Conservation (phyloP, 768 basidiomycete species). For the Lactarius hatsudake region DNA sequence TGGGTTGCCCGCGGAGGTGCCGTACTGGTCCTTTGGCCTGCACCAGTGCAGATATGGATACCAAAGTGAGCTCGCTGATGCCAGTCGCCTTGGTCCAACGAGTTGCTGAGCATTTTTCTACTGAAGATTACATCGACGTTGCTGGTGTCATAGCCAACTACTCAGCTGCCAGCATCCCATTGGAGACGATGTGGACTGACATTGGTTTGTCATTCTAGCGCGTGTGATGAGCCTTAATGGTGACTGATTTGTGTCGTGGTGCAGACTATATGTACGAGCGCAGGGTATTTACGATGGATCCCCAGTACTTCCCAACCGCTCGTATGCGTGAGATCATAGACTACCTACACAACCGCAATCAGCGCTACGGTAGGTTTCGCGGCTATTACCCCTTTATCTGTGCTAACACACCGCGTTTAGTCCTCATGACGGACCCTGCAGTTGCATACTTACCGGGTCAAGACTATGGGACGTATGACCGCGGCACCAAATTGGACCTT, state of each 20-base stretch:
- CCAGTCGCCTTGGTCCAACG: no score
- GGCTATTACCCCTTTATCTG: background rate
- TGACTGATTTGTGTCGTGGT: background rate
- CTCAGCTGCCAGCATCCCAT: conserved; percentile 56
- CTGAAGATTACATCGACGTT: conserved; percentile 57
- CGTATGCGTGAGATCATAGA: conserved; percentile 65
- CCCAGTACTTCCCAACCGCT: conserved; percentile 59
- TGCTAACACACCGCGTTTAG: conserved; percentile 33
- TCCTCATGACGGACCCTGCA: conserved; percentile 74
- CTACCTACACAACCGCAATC: conserved; percentile 57
- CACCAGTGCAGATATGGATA: conserved; percentile 76
- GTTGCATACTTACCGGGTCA: conserved; percentile 49
- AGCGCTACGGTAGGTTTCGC: conserved; percentile 50
- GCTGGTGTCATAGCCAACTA: conserved; percentile 62
- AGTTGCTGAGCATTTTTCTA: background rate
- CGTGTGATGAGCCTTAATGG: background rate
- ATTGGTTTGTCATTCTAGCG: conserved; percentile 44
- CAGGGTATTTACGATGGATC: conserved; percentile 68
- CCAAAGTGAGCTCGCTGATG: conserved; percentile 41
- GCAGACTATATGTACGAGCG: conserved; percentile 68
- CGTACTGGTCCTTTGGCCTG: conserved; percentile 71
- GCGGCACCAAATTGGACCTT: conserved; percentile 51
- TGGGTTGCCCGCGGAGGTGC: conserved; percentile 66
- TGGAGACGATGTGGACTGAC: conserved; percentile 81
- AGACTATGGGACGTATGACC: conserved; percentile 52